phyloP scores from a whole-genome alignment of 2,329 filamentous ascomycete species.

The Colletotrichum euphorbiae region DNA sequence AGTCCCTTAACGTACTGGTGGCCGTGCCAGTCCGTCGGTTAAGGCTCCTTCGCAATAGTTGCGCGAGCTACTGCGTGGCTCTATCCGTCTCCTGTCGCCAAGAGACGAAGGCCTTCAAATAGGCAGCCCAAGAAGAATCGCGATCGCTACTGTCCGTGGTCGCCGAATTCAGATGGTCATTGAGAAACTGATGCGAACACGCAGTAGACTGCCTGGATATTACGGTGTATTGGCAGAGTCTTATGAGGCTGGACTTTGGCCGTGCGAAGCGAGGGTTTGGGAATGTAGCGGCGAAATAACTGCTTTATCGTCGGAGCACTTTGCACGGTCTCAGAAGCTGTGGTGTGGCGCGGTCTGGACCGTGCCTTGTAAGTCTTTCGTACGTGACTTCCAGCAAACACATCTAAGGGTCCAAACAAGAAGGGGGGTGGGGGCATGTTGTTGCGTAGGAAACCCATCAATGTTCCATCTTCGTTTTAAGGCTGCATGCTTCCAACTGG shows the following conservation, averaged over 20 bases:
- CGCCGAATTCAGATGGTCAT: slow-evolving; percentile 9
- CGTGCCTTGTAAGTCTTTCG: not conserved
- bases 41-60: slow-evolving; percentile 13
- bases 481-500: not conserved
- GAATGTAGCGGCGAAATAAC: not conserved
- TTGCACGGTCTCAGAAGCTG: slow-evolving; percentile 7
- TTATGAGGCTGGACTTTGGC: too few relatives aligned
- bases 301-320: slow-evolving; percentile 2
- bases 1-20: slow-evolving; percentile 8
- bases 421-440: slow-evolving; percentile 2
- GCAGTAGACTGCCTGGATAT: too few relatives aligned
- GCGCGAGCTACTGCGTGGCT: not conserved
- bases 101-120: not conserved
- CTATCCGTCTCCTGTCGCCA: not conserved
- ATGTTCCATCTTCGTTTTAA: not conserved
- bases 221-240: too few relatives aligned
- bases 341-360: slow-evolving; percentile 18
- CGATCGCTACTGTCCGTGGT: not conserved
- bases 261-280: not conserved
- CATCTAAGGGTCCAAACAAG: slow-evolving; percentile 6
- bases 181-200: not conserved
- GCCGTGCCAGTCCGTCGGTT: slow-evolving; percentile 29
- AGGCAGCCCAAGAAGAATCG: not conserved
- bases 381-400: not conserved
- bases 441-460: not conserved